Percentiles rank a stretch among this genome's conserved stretches.
These are phyloP conservation scores for Malassezia equina DNA, from an alignment of 1,284 basidiomycete genomes.

Conservation along the genomic window DNA sequence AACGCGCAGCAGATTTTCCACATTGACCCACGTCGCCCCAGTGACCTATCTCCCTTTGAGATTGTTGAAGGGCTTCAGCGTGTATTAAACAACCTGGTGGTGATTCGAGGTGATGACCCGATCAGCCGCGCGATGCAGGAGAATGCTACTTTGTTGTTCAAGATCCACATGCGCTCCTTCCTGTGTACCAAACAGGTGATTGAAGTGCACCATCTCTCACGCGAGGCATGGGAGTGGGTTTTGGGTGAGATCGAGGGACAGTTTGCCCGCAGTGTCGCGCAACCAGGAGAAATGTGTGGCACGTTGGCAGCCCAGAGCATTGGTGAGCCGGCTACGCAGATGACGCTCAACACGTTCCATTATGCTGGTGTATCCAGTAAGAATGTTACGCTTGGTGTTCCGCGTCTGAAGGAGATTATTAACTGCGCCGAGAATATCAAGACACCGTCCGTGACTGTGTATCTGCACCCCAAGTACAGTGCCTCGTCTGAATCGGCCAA, in stretches of 20 bases:
- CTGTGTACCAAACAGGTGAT: conserved; percentile 45
- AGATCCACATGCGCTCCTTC: conserved; percentile 55
- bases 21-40: conserved; percentile 83
- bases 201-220: conserved; percentile 43
- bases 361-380: conserved; percentile 94
- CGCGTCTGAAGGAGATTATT: conserved; percentile 95
- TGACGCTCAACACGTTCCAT: conserved; percentile 99
- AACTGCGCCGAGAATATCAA: conserved; percentile 98
- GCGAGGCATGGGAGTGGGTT: conserved; percentile 89
- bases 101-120: conserved; percentile 66
- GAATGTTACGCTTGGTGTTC: conserved; percentile 98
- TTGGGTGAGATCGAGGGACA: conserved; percentile 75
- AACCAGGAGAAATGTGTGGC: conserved; percentile 98
- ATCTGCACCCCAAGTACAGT: conserved; percentile 51
- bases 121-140: conserved; percentile 67
- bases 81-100: conserved; percentile 45
- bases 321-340: conserved; percentile 97
- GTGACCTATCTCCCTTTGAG: conserved; percentile 77
- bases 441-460: conserved; percentile 87
- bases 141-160: conserved; percentile 85
- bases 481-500: conserved; percentile 58
- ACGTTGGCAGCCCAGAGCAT: conserved; percentile 96
- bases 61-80: conserved; percentile 64
- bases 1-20: conserved; percentile 96
- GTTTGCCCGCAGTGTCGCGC: conserved; percentile 67